These are phyloP conservation scores for Botrytis porri DNA, from an alignment of 2,329 filamentous ascomycete species.

Conservation along the genomic window DNA sequence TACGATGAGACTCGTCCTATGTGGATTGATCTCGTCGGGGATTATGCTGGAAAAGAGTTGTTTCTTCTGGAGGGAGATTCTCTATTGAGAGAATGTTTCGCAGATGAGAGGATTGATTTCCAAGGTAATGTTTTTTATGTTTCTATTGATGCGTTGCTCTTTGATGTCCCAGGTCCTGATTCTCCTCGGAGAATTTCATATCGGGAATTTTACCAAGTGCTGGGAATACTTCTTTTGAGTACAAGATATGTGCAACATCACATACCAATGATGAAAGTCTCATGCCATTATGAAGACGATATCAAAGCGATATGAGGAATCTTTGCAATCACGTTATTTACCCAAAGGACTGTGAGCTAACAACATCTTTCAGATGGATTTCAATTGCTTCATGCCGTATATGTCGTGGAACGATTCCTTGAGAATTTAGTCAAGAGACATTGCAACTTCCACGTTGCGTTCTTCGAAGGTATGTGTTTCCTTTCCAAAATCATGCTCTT, in stretches of 20 bases:
- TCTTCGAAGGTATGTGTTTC: conserved; percentile 48
- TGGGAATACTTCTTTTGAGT: neutral
- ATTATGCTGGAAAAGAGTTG: conserved; percentile 70
- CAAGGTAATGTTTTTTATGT: conserved; percentile 40
- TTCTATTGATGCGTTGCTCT: neutral
- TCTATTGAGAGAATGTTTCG: conserved; percentile 62
- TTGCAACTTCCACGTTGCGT: conserved; percentile 69
- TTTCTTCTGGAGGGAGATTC: conserved; percentile 74
- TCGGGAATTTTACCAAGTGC: neutral
- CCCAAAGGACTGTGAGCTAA: conserved; percentile 23
- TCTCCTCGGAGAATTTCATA: conserved; percentile 3
- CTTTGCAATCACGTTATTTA: too few relatives aligned
- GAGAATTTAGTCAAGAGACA: conserved; percentile 57
- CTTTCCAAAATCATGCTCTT: neutral
- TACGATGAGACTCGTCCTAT: conserved; percentile 45
- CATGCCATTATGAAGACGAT: neutral
- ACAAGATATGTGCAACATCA: neutral
- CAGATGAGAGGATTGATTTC: conserved; percentile 63
- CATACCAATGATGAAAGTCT: neutral
- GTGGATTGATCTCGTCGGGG: conserved; percentile 65
- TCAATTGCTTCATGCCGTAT: conserved; percentile 68
- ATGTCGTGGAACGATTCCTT: conserved; percentile 66
- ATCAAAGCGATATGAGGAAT: neutral
- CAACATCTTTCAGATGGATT: conserved; percentile 51
- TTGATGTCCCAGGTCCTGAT: neutral